A percentile compares a stretch with the other conserved stretches of the same genome.
Evolutionary conservation across 768 basidiomycete genomes (phyloP).

Genomic region (Aureoboletus auriporus): DNA sequence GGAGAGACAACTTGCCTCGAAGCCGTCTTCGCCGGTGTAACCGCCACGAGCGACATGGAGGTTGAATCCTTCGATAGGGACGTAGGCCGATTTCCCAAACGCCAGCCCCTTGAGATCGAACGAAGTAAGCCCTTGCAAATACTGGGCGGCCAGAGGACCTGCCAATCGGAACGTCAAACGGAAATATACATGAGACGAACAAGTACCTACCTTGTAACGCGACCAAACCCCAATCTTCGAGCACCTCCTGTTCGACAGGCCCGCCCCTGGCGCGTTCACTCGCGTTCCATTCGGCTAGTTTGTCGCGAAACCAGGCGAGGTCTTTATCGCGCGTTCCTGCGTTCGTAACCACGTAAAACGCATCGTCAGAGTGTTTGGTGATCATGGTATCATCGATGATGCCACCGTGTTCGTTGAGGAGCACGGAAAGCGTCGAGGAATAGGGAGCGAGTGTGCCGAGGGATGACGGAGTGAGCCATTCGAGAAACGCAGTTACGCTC

Average conservation of each 20-base stretch:
- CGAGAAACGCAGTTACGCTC: constrained; percentile 75
- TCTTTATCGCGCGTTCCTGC: constrained; percentile 84
- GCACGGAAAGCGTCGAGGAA: constrained; percentile 80
- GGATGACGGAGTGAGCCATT: constrained; percentile 87
- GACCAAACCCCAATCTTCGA: constrained; percentile 83
- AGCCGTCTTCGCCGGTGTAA: constrained; percentile 98
- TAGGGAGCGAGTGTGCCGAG: constrained; percentile 64
- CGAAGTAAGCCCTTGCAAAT: constrained; percentile 72
- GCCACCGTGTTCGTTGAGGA: constrained; percentile 86
- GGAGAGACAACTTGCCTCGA: constrained; percentile 57
- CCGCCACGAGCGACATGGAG: constrained; percentile 91
- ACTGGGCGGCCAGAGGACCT: constrained; percentile 82
- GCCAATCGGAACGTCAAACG: not conserved
- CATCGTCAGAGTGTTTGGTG: constrained; percentile 73
- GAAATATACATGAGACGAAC: too few relatives aligned
- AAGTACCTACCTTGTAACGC: constrained; percentile 77
- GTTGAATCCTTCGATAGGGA: constrained; percentile 56
- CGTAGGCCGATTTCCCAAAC: constrained; percentile 82
- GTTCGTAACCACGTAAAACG: constrained; percentile 96
- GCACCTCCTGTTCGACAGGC: constrained; percentile 72
- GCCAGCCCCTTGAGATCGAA: constrained; percentile 71
- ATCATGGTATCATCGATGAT: constrained; percentile 96
- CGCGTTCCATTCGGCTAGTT: constrained; percentile 76
- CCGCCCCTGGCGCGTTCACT: constrained; percentile 45
- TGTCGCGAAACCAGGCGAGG: constrained; percentile 67